phyloP scores from a whole-genome alignment of 169 alveolate species.

The Besnoitia besnoiti region DNA sequence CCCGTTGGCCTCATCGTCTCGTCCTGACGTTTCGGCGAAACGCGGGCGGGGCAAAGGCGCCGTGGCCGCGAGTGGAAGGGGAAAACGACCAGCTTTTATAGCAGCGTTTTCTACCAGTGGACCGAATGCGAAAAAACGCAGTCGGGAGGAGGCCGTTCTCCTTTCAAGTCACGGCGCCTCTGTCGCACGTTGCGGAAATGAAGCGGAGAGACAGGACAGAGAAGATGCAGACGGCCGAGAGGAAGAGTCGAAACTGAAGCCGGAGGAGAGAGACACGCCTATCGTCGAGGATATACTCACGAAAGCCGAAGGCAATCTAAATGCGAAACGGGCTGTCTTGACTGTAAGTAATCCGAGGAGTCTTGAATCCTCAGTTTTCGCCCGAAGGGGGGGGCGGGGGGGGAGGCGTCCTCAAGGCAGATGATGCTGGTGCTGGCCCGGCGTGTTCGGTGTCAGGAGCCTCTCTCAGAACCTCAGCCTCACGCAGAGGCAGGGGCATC shows the following conservation, averaged over 20 bases:
- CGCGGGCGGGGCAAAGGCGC: background rate
- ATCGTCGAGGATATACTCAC: slow-evolving; percentile 8
- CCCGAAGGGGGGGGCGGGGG: no score
- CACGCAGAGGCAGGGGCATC: no score
- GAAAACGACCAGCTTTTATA: background rate
- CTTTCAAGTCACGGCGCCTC: background rate
- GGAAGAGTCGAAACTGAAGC: background rate
- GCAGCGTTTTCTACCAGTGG: background rate
- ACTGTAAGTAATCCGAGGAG: no score
- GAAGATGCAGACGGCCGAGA: background rate
- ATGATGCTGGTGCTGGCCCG: no score
- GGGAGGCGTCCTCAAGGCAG: no score
- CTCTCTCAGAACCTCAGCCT: no score
- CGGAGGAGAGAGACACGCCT: background rate
- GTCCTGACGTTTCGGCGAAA: background rate
- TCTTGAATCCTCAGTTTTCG: no score
- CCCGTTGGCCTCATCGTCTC: background rate
- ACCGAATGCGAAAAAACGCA: background rate
- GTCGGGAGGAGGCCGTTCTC: background rate
- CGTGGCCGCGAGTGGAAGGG: background rate
- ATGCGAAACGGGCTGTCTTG: slow-evolving; percentile 39
- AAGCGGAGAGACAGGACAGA: background rate
- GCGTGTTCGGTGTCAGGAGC: no score
- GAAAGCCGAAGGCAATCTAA: slow-evolving; percentile 26
- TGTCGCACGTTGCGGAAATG: background rate